Evolutionary conservation across 208 protist species (phyloP), one percentile per base, ranked within the genome.

Genomic region (Vickermania ingenoplastis): DNA sequence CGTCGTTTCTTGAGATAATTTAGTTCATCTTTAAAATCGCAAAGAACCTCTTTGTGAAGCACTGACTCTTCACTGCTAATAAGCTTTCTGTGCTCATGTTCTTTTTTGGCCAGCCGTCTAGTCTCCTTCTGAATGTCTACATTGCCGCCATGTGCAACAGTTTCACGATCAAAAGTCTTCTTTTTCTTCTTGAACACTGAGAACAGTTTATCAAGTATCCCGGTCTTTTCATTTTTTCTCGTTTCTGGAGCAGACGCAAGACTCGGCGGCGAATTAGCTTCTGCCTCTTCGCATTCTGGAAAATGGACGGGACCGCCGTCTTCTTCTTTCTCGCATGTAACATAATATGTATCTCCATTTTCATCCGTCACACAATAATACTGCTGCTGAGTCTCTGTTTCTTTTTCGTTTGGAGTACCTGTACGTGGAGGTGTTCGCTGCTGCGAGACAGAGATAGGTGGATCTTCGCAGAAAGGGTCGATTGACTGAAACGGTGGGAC

Each of bases 311-410:
- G n/a, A n/a, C n/a, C n/a, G n/a, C n/a, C n/a, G n/a, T n/a, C 11
- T 28, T 55, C 36, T 45, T 45, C 36, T n/a, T 45, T 45, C 36
- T 45, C 17, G 17, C n/a, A n/a, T n/a, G n/a, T n/a, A n/a, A 17
- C 41, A 49, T 49, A 49, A 49, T n/a, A 49, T 49, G 5, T 55
- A 28, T 55, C 51, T 24, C 51, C 21, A 17, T 55, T 28, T 55
- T 55, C 23, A 24, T 30, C 21, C 25, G 23, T 23, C 13, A 21
- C 51, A 55, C 5, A 17, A 55, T 55, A 17, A 55, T 55, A 21
- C n/a, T 55, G 23, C n/a, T 55, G 36, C 17, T 45, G 11, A 45
- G n/a, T n/a, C n/a, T n/a, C n/a, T n/a, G n/a, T n/a, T n/a, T n/a
- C n/a, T n/a, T n/a, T n/a, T n/a, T n/a, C n/a, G n/a, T n/a, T n/a